phyloP scores from a whole-genome alignment of 768 basidiomycete genomes.

The Suillus subaureus region DNA sequence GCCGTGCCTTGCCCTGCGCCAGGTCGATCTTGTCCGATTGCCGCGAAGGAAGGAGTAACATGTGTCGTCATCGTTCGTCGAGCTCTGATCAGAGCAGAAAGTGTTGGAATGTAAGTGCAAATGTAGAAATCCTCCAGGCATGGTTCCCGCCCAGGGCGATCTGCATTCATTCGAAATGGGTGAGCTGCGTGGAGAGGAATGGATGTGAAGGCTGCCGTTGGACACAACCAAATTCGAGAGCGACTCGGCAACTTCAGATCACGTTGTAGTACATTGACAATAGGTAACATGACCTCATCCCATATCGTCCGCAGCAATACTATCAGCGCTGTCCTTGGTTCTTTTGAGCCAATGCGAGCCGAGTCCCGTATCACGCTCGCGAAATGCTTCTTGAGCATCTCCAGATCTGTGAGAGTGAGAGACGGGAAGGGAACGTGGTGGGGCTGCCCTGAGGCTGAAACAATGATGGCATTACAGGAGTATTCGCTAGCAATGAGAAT shows the following conservation, averaged over 20 bases:
- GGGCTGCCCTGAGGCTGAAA: not conserved
- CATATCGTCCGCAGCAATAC: not conserved
- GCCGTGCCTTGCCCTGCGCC: not conserved
- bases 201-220: slow-evolving; percentile 11
- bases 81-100: slow-evolving; percentile 19
- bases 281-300: slow-evolving; percentile 5
- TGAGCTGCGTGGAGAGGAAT: slow-evolving; percentile 26
- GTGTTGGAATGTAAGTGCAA: slow-evolving; percentile 29
- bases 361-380: not conserved
- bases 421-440: not conserved
- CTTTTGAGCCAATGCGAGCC: not conserved
- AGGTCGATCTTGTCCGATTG: slow-evolving; percentile 11
- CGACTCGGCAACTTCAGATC: slow-evolving; percentile 3
- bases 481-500: slow-evolving; percentile 18
- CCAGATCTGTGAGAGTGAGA: not conserved
- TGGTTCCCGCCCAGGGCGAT: slow-evolving; percentile 9
- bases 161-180: slow-evolving; percentile 9
- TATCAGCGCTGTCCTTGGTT: not conserved
- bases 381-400: not conserved
- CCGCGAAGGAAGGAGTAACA: slow-evolving; percentile 1
- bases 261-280: slow-evolving; percentile 10
- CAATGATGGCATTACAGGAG: slow-evolving; percentile 18
- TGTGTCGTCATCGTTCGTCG: not conserved
- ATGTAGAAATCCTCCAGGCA: slow-evolving; percentile 17
- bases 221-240: slow-evolving; percentile 20